These are phyloP conservation scores for Chaetomium strumarium DNA, from an alignment of 2,329 filamentous ascomycete species.

Conservation along the genomic window DNA sequence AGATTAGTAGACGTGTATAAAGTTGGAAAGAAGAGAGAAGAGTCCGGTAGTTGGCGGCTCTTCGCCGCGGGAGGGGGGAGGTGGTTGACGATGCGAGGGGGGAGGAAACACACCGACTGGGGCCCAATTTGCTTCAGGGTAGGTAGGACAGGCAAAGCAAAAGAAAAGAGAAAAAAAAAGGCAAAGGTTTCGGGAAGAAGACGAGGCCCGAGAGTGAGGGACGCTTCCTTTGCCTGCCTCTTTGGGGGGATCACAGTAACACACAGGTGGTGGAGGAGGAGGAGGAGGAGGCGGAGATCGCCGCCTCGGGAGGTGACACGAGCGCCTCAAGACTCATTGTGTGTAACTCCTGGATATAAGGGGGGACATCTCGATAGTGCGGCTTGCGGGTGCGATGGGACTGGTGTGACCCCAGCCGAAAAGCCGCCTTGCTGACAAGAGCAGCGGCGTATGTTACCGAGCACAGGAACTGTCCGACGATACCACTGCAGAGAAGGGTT, in stretches of 20 bases:
- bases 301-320: neutral
- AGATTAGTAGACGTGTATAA: conserved; percentile 1
- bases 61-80: too few relatives aligned
- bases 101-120: neutral
- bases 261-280: too few relatives aligned
- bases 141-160: neutral
- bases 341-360: too few relatives aligned
- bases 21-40: too few relatives aligned
- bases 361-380: conserved; percentile 14
- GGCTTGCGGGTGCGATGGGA: conserved; percentile 9
- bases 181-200: neutral
- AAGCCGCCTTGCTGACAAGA: neutral
- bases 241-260: too few relatives aligned
- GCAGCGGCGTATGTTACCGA: neutral
- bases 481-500: conserved; percentile 6
- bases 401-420: conserved; percentile 6
- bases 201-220: neutral
- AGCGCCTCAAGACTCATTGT: too few relatives aligned
- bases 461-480: conserved; percentile 9
- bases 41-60: neutral
- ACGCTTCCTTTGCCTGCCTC: too few relatives aligned
- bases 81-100: neutral
- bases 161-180: too few relatives aligned
- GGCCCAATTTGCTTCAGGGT: too few relatives aligned
- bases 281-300: neutral